Base-by-base conservation (phyloP, 2,329 filamentous ascomycete genomes). In the Onygenales sp. region DNA sequence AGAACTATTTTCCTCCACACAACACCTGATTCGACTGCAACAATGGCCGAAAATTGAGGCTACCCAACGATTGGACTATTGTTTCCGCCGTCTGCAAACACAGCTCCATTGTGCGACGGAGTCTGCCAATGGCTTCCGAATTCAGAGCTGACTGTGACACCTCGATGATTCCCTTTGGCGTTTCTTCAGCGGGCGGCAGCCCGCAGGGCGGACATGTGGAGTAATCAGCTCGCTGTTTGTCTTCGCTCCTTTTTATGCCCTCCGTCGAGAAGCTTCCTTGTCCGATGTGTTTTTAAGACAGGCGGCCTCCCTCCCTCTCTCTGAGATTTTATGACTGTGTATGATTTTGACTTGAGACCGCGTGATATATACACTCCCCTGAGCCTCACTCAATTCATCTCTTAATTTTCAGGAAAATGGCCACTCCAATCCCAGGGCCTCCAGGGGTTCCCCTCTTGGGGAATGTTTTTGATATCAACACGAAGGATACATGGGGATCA, bases 361-460 rank as follows among this genome's bases (percentile, higher is more conserved):
- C 21, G 21, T 27, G 21, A 27, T 27, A 45, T 45, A 32, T 27
- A 33, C 33, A 46, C 27, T 4, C 33, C 6, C 43, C 13, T 4
- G 11, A 14, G 27, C 31, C 33, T 46, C 11, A 13, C n/a, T 47
- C 32, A 27, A n/a, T n/a, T 3, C 27, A 6, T 37, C 13, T 3
- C 21, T 39, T 39, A 8, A 17, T 13, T 6, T 8, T 2, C 45
- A 47, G 31, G 17, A 61, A 42, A 27, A 73, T 73, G 77, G 67
- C 76, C 33, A 67, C 67, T 11, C 71, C 74, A 8, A 79, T 81
- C 47, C 78, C 78, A 10, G 69, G 72, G 52, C 78, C 78, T 2
- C 72, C 72, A 1, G 76, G 75, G 8, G 61, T 78, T 27, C 77
- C 77, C 2, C 57, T 81, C 27, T 58, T 81, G 31, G 78, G 78